Evolutionary conservation across 1,139 yeast species (phyloP).

Genomic region (Hansenula sp.): DNA sequence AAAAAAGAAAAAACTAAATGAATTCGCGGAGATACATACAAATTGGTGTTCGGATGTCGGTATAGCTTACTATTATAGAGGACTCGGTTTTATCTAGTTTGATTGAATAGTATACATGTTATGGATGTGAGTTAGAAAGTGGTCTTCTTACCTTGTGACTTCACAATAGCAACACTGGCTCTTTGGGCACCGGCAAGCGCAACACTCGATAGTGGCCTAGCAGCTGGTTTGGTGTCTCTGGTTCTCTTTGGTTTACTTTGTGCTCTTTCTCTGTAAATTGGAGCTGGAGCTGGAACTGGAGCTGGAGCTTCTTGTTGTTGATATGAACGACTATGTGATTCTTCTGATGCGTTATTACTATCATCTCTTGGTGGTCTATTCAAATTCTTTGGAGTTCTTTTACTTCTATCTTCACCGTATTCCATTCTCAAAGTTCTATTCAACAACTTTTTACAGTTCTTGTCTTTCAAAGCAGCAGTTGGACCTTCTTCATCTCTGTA

Average conservation of each 20-base stretch:
- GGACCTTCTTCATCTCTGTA: conserved; percentile 80
- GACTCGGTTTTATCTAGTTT: too few species aligned
- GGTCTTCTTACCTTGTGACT: conserved; percentile 85
- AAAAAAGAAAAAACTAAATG: too few species aligned
- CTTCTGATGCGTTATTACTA: conserved; percentile 4
- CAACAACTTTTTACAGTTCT: conserved; percentile 59
- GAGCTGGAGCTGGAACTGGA: conserved; percentile 10
- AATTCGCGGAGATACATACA: too few species aligned
- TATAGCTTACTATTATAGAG: too few species aligned
- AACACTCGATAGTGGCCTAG: conserved; percentile 62
- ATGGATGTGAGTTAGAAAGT: conserved; percentile 62
- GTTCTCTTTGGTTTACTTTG: conserved; percentile 9
- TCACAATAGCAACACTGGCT: conserved; percentile 85
- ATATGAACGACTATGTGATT: conserved; percentile 1
- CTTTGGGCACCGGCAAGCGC: conserved; percentile 89
- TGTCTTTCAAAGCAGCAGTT: conserved; percentile 76
- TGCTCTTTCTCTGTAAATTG: conserved; percentile 18
- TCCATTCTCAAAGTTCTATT: conserved; percentile 83
- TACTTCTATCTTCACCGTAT: conserved; percentile 92
- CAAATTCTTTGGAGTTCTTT: conserved; percentile 52
- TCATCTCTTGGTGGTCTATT: conserved; percentile 26
- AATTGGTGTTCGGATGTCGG: background rate
- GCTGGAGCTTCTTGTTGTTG: conserved; percentile 3
- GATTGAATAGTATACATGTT: background rate
- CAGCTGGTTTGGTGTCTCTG: conserved; percentile 17